These are phyloP conservation scores for Stereum hirsutum DNA, from an alignment of 1,284 basidiomycete species.

Conservation along the genomic window DNA sequence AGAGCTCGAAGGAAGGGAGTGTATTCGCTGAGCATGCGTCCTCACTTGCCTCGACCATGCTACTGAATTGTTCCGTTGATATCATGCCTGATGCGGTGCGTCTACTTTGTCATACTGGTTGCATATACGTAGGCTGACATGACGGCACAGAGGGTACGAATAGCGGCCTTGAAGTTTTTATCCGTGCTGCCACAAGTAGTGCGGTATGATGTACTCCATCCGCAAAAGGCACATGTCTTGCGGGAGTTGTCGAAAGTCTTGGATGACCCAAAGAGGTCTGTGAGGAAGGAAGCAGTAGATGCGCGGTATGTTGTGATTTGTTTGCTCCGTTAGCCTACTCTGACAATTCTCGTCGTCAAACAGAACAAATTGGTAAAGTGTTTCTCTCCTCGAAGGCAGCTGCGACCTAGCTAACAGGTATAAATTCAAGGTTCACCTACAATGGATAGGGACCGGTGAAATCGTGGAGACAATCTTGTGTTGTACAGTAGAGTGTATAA, in stretches of 20 bases:
- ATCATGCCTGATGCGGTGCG: constrained; percentile 49
- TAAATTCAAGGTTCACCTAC: too few species aligned
- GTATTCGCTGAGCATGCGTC: constrained; percentile 61
- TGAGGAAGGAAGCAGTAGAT: constrained; percentile 83
- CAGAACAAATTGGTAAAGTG: too few species aligned
- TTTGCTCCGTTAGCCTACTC: too few species aligned
- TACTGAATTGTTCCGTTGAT: constrained; percentile 44
- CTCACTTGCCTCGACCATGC: constrained; percentile 63
- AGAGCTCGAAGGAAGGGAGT: constrained; percentile 25
- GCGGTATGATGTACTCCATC: constrained; percentile 73
- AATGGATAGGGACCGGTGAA: too few species aligned
- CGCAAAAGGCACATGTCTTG: constrained; percentile 64
- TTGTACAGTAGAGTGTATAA: too few species aligned
- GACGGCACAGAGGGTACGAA: constrained; percentile 54
- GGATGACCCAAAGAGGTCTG: constrained; percentile 78
- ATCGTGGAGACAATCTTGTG: too few species aligned
- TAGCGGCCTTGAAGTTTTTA: constrained; percentile 69
- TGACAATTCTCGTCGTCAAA: too few species aligned
- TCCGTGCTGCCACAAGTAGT: constrained; percentile 65
- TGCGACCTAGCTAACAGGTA: too few species aligned
- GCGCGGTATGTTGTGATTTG: constrained; percentile 61
- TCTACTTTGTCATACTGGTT: too few species aligned
- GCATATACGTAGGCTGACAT: background rate
- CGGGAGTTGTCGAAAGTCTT: constrained; percentile 65
- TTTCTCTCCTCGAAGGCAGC: too few species aligned